These are phyloP conservation scores for Batkoa obscura DNA, from an alignment of 371 early-diverging fungal species.

Conservation along the genomic window DNA sequence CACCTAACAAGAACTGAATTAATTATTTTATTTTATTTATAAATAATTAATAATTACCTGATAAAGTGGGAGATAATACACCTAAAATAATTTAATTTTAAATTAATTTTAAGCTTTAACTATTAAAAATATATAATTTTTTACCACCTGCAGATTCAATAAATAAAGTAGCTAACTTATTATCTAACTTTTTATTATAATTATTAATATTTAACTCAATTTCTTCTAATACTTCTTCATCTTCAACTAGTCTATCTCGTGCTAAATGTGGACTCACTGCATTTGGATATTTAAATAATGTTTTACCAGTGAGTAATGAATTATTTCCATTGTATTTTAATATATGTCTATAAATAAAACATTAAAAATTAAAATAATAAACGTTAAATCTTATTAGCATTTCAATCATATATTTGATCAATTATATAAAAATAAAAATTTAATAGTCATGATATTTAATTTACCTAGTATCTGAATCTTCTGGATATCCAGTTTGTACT, in stretches of 20 bases:
- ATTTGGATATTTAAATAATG: constrained; percentile 24
- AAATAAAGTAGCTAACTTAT: constrained; percentile 7
- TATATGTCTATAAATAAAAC: too few relatives aligned
- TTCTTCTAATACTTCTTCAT: constrained; percentile 1
- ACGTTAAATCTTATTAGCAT: too few relatives aligned
- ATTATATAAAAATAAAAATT: neutral
- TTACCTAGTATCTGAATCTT: constrained; percentile 55
- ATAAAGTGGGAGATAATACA: constrained; percentile 58
- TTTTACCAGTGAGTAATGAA: too few relatives aligned
- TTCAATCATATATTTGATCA: too few relatives aligned
- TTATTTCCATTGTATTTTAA: too few relatives aligned
- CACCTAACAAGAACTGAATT: constrained; percentile 13
- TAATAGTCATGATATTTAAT: neutral
- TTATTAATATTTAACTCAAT: neutral
- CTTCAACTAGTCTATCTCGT: constrained; percentile 10
- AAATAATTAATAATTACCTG: constrained; percentile 18
- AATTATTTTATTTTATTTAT: neutral
- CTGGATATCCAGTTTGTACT: constrained; percentile 67
- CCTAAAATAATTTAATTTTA: constrained; percentile 15
- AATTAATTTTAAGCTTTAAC: neutral
- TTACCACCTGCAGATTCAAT: constrained; percentile 49
- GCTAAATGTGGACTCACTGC: constrained; percentile 65
- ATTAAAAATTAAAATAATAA: too few relatives aligned
- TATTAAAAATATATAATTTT: neutral
- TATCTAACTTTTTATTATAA: neutral